phyloP scores from a whole-genome alignment of 257 asterid species.

The Solanum pinnatisectum region DNA sequence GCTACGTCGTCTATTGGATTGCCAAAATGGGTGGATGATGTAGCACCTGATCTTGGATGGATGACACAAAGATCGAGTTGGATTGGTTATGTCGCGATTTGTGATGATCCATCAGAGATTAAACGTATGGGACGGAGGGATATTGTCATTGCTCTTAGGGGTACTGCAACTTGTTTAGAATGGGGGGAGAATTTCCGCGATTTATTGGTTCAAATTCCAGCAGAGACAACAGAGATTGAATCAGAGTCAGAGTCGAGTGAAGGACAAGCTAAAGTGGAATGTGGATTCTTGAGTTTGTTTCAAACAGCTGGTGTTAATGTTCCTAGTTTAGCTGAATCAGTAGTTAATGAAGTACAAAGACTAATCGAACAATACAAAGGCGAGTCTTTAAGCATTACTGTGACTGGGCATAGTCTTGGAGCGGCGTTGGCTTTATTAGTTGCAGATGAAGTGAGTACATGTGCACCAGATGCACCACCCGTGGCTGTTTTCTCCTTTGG shows the following conservation, averaged over 20 bases:
- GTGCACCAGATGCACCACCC: slow-evolving; percentile 40
- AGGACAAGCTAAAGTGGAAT: slow-evolving; percentile 46
- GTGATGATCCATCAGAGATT: slow-evolving; percentile 62
- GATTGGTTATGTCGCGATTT: slow-evolving; percentile 83
- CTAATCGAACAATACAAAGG: slow-evolving; percentile 66
- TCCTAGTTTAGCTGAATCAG: slow-evolving; percentile 68
- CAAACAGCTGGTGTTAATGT: slow-evolving; percentile 58
- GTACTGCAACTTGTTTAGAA: slow-evolving; percentile 92
- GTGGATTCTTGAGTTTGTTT: slow-evolving; percentile 60
- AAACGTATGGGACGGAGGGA: slow-evolving; percentile 86
- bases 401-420: slow-evolving; percentile 87
- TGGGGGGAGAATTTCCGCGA: slow-evolving; percentile 83
- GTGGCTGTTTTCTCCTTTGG: slow-evolving; percentile 81
- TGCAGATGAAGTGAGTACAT: slow-evolving; percentile 52
- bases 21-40: slow-evolving; percentile 71
- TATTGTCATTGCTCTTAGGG: slow-evolving; percentile 81
- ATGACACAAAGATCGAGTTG: slow-evolving; percentile 91
- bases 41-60: slow-evolving; percentile 90
- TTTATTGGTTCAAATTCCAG: slow-evolving; percentile 33
- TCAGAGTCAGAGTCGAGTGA: not conserved
- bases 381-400: slow-evolving; percentile 64
- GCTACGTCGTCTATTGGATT: slow-evolving; percentile 72
- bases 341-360: slow-evolving; percentile 47
- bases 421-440: slow-evolving; percentile 82
- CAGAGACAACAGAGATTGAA: not conserved